Percentiles rank a stretch among this genome's conserved stretches.
phyloP scores from a whole-genome alignment of 805 yeast species.

The Kodamaea hsintzibuensis region DNA sequence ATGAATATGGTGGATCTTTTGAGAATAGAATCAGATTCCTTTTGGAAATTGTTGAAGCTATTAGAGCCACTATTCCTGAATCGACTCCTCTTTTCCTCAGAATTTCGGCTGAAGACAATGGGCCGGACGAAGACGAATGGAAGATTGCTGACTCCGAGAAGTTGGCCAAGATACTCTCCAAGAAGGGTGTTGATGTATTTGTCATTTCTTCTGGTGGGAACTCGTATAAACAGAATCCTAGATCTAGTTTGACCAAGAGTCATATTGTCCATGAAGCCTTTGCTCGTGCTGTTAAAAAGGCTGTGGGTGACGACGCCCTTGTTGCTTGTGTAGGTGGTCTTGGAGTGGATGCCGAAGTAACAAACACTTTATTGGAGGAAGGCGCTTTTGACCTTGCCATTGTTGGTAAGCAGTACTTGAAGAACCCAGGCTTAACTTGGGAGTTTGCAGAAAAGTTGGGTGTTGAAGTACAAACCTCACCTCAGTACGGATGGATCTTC shows the following conservation, averaged over 20 bases:
- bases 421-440: constrained; percentile 50
- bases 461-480: constrained; percentile 37
- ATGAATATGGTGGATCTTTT: constrained; percentile 38
- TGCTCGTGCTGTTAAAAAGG: constrained; percentile 44
- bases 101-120: constrained; percentile 47
- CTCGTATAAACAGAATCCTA: constrained; percentile 28
- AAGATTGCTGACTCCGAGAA: constrained; percentile 45
- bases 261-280: constrained; percentile 18
- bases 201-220: constrained; percentile 60
- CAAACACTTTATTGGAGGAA: constrained; percentile 42
- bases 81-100: constrained; percentile 50
- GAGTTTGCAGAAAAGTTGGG: constrained; percentile 49
- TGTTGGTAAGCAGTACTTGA: constrained; percentile 47
- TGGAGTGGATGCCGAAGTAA: constrained; percentile 27
- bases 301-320: constrained; percentile 40
- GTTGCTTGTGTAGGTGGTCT: constrained; percentile 53
- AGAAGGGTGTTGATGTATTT: constrained; percentile 50
- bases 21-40: constrained; percentile 42
- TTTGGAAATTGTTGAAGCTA: constrained; percentile 45
- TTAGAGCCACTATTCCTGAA: constrained; percentile 40
- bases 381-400: constrained; percentile 49
- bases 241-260: constrained; percentile 13
- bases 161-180: constrained; percentile 39
- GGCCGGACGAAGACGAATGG: constrained; percentile 40
- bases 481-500: constrained; percentile 25